phyloP scores from a whole-genome alignment of 306 rosid species.

The Ceratonia siliqua region DNA sequence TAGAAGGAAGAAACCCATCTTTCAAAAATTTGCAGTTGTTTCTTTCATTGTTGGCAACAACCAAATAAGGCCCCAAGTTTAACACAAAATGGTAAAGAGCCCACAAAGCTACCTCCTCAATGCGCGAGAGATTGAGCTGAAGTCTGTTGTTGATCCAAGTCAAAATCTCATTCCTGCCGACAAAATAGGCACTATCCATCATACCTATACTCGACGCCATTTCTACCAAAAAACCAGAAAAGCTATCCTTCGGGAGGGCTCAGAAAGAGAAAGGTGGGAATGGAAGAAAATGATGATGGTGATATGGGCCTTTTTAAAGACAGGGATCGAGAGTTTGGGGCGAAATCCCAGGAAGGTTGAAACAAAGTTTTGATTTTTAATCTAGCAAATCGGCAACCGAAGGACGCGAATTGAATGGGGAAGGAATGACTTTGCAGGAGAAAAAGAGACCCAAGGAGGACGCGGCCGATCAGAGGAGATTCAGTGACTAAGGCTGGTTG shows the following conservation, averaged over 20 bases:
- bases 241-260: neutral
- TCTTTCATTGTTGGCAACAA: neutral
- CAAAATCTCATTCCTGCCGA: constrained; percentile 91
- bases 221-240: constrained; percentile 21
- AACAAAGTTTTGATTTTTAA: neutral
- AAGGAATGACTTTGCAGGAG: neutral
- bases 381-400: neutral
- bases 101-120: constrained; percentile 66
- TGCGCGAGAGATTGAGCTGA: constrained; percentile 83
- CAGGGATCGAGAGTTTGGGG: neutral
- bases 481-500: neutral
- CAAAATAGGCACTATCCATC: constrained; percentile 96
- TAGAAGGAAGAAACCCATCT: neutral
- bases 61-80: neutral
- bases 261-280: neutral
- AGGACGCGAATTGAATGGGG: constrained; percentile 19
- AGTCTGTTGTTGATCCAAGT: constrained; percentile 89
- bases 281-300: neutral
- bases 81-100: constrained; percentile 18
- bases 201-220: constrained; percentile 93
- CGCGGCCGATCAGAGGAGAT: neutral
- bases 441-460: neutral
- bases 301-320: neutral
- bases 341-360: constrained; percentile 26
- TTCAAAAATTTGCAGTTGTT: neutral